Base-by-base conservation (phyloP, 495 filamentous ascomycete genomes). In the Neurospora sp. region DNA sequence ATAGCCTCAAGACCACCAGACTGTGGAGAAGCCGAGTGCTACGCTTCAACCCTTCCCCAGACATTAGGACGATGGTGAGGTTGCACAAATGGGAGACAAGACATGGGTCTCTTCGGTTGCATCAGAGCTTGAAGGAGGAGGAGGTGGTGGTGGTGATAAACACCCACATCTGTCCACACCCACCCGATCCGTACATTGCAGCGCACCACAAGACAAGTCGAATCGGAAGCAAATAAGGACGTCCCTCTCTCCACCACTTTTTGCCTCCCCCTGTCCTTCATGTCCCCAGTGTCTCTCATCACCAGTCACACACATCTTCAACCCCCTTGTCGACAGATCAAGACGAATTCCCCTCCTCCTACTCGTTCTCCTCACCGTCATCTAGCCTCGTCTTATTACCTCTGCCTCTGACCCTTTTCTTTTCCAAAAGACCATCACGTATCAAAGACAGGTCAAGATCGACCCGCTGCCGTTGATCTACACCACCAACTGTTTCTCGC, bases 101-200 rank as follows among this genome's bases (percentile, higher is more conserved):
- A 41, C 48, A 66, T 72, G 70, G 70, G 61, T 40, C 68, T 40
- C 38, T 76, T 79, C 78, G 76, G 71, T 74, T 68, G 42, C 46
- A 53, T 37, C 70, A 71, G 72, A 72, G 76, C 35, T 37, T 37
- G 5, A 37, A 74, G 70, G 73, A 66, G 72, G 53, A 27, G 72
- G 53, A 20, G 53, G 59, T 70, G 70, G 35, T 37, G 35, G 35
- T 37, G 5, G 73, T 46, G 72, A 73, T 71, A 70, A 71, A 74
- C 39, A 59, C 69, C 53, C 71, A 5, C 42, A 22, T 69, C 71
- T 68, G 70, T 74, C 53, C 22, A 35, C 53, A 66, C 27, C 22
- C 53, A 22, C 53, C 53, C 27, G 27, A 66, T 66, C 53, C 53
- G 53, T 66, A 35, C 27, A 35, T 31, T 61, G 48, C 48, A 59